Base-by-base conservation (phyloP, 1,139 yeast species). In the Kodamaea sp. region DNA sequence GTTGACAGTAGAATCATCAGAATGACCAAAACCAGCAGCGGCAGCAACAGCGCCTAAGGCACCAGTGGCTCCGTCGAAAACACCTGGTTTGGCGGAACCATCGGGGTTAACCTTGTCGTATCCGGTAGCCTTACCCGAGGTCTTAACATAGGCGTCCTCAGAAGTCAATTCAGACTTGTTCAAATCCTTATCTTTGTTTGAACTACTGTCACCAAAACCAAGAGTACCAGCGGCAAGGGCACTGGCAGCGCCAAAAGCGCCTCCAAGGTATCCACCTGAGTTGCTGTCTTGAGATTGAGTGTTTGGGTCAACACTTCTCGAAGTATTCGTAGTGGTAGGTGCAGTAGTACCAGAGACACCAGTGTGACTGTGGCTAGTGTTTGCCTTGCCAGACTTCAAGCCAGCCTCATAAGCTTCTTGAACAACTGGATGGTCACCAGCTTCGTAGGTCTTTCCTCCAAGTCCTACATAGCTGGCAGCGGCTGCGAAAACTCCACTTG, bases 41-140 rank as follows among this genome's bases (percentile, higher is more conserved):
- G 58, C 56, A 12, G 61, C 60, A 8, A 57, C 59, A 8, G 54
- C 59, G 15, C 51, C 51, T 3, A 51, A 35, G n/a, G 57, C 59
- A 16, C 49, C 45, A 11, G 47, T 47, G 8, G 50, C 48, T 18
- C 57, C 57, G 5, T 18, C 35, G 25, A 27, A 32, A 19, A 26
- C 18, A 42, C 53, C 12, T 32, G 33, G 38, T 24, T 34, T 19
- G 26, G 28, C 9, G 15, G 36, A 34, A 4, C 33, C 29, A 21
- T 34, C 31, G 5, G 34, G 22, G 13, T 29, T 30, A n/a, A 26
- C 31, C 26, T 34, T 20, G 12, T 34, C 27, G 9, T n/a, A 27
- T 7, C 30, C 36, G 10, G 39, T 30, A 9, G 28, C 28, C 22
- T 33, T 22, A 22, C 26, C 28, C 7, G 39, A 15, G 12, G 31